Conservation (phyloP, 768 basidiomycete species). For the Trichaptum fuscoviolaceum region DNA sequence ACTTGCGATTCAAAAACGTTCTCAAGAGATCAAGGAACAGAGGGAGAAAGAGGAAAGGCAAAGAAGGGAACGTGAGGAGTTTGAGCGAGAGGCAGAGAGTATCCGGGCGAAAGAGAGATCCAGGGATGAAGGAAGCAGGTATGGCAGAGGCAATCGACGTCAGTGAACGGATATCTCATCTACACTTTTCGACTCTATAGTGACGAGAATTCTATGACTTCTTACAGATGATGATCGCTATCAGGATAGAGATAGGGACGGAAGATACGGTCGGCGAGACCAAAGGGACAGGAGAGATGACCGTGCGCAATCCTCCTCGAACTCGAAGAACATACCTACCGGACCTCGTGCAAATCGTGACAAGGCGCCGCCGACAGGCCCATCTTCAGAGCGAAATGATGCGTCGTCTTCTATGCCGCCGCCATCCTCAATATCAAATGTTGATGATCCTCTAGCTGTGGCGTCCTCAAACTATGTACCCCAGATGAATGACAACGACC, state of each 20-base stretch:
- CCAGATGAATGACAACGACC: constrained; percentile 75
- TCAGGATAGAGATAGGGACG: constrained; percentile 24
- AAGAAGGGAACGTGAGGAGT: constrained; percentile 54
- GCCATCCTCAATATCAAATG: constrained; percentile 29
- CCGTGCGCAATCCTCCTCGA: constrained; percentile 32
- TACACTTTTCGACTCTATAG: not conserved
- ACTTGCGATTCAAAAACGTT: constrained; percentile 82
- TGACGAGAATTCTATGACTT: constrained; percentile 9
- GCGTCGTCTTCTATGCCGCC: constrained; percentile 47
- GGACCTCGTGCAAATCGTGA: constrained; percentile 76
- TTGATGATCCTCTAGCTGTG: constrained; percentile 25
- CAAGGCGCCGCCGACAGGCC: constrained; percentile 34
- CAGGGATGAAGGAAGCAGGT: constrained; percentile 30
- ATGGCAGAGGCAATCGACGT: constrained; percentile 42
- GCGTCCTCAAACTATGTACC: constrained; percentile 41
- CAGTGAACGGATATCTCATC: constrained; percentile 18
- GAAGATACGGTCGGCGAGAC: constrained; percentile 35
- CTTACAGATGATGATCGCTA: constrained; percentile 34
- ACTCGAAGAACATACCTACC: constrained; percentile 67
- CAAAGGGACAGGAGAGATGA: constrained; percentile 28
- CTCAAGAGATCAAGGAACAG: constrained; percentile 74
- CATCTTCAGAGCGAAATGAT: constrained; percentile 26
- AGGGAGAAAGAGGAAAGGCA: constrained; percentile 59
- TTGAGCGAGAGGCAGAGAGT: constrained; percentile 75
- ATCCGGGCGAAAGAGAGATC: constrained; percentile 47